Conservation (phyloP, 2,329 filamentous ascomycete species). For the Macrophomina pseudophaseolina region DNA sequence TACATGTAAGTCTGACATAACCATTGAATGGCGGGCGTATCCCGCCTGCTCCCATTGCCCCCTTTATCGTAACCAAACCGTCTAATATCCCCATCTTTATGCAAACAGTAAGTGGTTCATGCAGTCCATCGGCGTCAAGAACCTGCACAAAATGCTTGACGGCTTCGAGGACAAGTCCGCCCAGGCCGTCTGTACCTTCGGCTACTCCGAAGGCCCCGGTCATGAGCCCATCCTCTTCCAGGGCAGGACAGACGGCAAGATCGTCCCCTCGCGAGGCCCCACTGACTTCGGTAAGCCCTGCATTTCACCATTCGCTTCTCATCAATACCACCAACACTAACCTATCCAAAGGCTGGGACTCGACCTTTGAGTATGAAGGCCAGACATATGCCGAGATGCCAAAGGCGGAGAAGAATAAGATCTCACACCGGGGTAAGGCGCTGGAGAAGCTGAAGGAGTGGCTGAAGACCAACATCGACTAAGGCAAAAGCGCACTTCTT, state of each 20-base stretch:
- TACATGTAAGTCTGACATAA: constrained; percentile 74
- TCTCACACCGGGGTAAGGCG: constrained; percentile 90
- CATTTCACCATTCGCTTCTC: not conserved
- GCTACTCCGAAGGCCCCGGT: constrained; percentile 84
- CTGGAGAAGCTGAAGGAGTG: constrained; percentile 83
- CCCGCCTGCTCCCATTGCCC: too few species aligned
- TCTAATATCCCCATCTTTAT: not conserved
- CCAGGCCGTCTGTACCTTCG: constrained; percentile 95
- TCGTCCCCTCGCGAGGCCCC: constrained; percentile 83
- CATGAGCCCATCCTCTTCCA: constrained; percentile 88
- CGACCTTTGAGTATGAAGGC: constrained; percentile 92
- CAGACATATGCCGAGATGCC: constrained; percentile 97
- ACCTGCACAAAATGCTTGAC: constrained; percentile 87
- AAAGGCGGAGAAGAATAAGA: constrained; percentile 82
- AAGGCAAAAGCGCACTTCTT: constrained; percentile 21
- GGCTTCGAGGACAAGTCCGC: constrained; percentile 90
- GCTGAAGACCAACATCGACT: constrained; percentile 49
- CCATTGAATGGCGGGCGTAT: not conserved
- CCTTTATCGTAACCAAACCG: too few species aligned
- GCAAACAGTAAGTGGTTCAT: constrained; percentile 87
- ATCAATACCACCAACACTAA: not conserved
- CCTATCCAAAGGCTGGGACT: constrained; percentile 77
- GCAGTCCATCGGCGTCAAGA: constrained; percentile 76
- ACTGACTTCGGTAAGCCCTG: constrained; percentile 75
- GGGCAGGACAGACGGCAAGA: constrained; percentile 81